Evolutionary conservation across 208 protist species (phyloP).

Genomic region (Crithidia sp.): DNA sequence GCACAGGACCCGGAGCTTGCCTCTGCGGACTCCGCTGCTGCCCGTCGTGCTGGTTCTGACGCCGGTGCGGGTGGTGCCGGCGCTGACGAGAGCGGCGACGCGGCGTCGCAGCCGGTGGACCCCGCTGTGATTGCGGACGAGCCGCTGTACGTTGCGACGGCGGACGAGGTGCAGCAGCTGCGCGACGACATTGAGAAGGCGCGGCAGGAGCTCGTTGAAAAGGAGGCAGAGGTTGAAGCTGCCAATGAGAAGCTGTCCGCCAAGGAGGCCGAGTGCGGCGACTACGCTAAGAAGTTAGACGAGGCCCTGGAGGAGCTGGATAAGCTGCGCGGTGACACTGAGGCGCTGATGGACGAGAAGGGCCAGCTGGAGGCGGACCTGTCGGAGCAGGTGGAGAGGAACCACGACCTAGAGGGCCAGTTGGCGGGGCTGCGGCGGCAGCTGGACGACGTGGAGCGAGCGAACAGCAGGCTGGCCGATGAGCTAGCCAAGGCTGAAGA

Average conservation of each 20-base stretch:
- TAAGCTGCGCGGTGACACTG: not conserved
- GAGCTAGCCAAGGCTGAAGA: slow-evolving; percentile 10
- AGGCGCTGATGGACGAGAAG: slow-evolving; percentile 1
- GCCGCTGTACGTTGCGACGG: slow-evolving; percentile 25
- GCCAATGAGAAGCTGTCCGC: not conserved
- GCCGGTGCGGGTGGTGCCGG: not conserved
- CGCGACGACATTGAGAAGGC: slow-evolving; percentile 1
- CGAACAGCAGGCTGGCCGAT: not conserved
- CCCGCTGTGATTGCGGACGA: slow-evolving; percentile 25
- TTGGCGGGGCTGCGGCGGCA: not conserved
- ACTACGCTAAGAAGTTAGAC: not conserved
- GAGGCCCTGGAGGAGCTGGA: slow-evolving; percentile 1
- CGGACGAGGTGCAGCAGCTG: slow-evolving; percentile 21
- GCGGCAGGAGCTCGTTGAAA: too few species aligned
- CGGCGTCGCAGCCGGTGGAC: slow-evolving; percentile 11
- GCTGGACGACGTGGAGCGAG: slow-evolving; percentile 1
- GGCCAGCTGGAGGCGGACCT: slow-evolving; percentile 10
- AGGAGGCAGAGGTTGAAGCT: not conserved
- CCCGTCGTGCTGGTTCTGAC: not conserved
- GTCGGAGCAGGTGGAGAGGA: slow-evolving; percentile 1
- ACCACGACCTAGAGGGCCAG: not conserved
- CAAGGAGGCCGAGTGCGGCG: not conserved
- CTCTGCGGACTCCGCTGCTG: slow-evolving; percentile 5
- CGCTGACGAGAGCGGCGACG: slow-evolving; percentile 1
- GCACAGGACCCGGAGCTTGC: slow-evolving; percentile 14